Evolutionary conservation across 345 rosid species (phyloP).

Genomic region (Clarkia xantiana): DNA sequence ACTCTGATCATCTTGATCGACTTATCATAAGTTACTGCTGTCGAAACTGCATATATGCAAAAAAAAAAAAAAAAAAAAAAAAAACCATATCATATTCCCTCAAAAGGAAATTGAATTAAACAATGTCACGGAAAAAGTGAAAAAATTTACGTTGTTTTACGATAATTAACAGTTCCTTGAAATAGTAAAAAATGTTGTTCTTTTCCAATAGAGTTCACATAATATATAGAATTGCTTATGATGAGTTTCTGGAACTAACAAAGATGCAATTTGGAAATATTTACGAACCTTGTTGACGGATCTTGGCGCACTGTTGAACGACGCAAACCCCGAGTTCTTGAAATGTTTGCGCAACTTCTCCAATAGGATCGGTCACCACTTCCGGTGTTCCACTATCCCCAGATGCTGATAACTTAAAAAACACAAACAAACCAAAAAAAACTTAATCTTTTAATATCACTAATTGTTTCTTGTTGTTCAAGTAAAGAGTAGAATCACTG

Average conservation of each 20-base stretch:
- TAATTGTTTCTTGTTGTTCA: no score
- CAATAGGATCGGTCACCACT: conserved; percentile 80
- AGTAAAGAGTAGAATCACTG: conserved; percentile 5
- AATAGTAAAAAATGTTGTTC: no score
- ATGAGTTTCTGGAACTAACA: neutral
- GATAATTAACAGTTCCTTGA: no score
- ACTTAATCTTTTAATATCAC: no score
- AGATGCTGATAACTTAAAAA: conserved; percentile 60
- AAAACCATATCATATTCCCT: neutral
- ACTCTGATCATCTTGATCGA: conserved; percentile 66
- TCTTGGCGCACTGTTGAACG: conserved; percentile 93
- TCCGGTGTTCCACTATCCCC: conserved; percentile 92
- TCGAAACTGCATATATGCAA: conserved; percentile 37
- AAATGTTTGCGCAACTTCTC: conserved; percentile 72
- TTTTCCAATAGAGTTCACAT: no score
- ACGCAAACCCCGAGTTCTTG: conserved; percentile 83
- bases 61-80: conserved; percentile 6
- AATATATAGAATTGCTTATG: no score
- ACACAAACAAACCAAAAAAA: no score
- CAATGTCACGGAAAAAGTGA: no score
- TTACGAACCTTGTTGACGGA: conserved; percentile 75
- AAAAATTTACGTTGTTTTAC: neutral
- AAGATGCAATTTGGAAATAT: neutral
- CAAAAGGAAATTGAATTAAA: no score
- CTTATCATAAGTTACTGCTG: conserved; percentile 77